These are phyloP conservation scores for Aureobasidium sp. DNA, from an alignment of 2,329 filamentous ascomycete genomes.

Conservation along the genomic window DNA sequence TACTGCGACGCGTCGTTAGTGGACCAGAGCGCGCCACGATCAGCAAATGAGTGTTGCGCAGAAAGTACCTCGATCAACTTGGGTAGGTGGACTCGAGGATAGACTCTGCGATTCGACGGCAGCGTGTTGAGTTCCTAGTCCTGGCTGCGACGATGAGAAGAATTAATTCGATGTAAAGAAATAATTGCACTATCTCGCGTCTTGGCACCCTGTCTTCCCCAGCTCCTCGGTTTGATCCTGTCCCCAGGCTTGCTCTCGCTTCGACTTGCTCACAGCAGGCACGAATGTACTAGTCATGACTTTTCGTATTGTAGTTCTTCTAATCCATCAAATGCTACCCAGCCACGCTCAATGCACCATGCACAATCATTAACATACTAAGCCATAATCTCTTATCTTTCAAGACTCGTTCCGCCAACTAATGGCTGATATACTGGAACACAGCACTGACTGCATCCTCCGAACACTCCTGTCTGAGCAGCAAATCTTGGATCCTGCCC, in stretches of 20 bases:
- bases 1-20: constrained; percentile 12
- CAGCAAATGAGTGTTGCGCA: background rate
- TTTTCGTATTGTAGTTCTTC: background rate
- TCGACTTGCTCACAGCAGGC: background rate
- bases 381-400: background rate
- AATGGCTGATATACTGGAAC: constrained; percentile 98
- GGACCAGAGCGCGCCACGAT: background rate
- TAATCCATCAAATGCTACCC: background rate
- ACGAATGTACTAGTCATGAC: background rate
- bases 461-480: constrained; percentile 77
- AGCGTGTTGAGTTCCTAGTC: background rate
- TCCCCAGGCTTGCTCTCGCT: background rate
- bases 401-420: constrained; percentile 9
- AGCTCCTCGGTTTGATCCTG: background rate
- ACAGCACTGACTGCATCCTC: constrained; percentile 83
- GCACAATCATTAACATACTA: constrained; percentile 1
- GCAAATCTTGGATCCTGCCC: constrained; percentile 77
- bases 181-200: constrained; percentile 1
- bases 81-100: background rate
- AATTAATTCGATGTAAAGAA: background rate
- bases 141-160: constrained; percentile 3
- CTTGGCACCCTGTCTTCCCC: constrained; percentile 1
- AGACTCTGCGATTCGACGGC: background rate
- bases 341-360: constrained; percentile 9
- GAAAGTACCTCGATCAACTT: background rate